Evolutionary conservation across 805 yeast genomes (phyloP), one percentile per base, ranked within the genome.

Genomic region (Naumovozyma castellii): DNA sequence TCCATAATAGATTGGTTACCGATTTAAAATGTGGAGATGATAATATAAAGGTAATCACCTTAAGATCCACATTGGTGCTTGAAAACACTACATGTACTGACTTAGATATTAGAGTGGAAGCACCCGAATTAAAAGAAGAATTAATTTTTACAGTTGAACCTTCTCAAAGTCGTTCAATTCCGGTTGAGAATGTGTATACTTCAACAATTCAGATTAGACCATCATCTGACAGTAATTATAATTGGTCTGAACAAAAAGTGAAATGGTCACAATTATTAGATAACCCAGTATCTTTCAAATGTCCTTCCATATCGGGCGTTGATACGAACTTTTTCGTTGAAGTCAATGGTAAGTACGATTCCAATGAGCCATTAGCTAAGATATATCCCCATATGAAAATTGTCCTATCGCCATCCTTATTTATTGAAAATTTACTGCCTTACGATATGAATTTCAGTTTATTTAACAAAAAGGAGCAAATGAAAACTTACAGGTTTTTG

Each of bases 331-430:
- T 76, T 56, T 80, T 72, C 50, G 80, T 84, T 62, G 90, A 83
- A 48, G 82, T 81, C 0, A 81, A 75, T 48, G 86, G 90, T 1
- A 60, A 65, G 34, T 81, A 62, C 57, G 76, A 82, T 46, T 57
- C 64, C 14, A 68, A 72, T n/a, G 94, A 84, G 46, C 87, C 86
- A 0, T 63, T 87, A 18, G 72, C 84, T 0, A 68, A 71, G 42
- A 71, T 84, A 1, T 94, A 85, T 53, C 98, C 98, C 0, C 92
- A 84, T 51, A 72, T 90, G 84, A 72, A 68, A 6, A 63, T 92
- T 18, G 71, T 78, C 3, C 63, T 92, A 5, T 77, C 92, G 0
- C 85, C 97, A 0, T 97, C 98, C 0, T 62, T 92, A 35, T 84
- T 84, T 49, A 68, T 92, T 42, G 87, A 84, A 48, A 92, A 92